Conservation (phyloP, 192 early-diverging fungal species). For the Gonapodya prolifera region DNA sequence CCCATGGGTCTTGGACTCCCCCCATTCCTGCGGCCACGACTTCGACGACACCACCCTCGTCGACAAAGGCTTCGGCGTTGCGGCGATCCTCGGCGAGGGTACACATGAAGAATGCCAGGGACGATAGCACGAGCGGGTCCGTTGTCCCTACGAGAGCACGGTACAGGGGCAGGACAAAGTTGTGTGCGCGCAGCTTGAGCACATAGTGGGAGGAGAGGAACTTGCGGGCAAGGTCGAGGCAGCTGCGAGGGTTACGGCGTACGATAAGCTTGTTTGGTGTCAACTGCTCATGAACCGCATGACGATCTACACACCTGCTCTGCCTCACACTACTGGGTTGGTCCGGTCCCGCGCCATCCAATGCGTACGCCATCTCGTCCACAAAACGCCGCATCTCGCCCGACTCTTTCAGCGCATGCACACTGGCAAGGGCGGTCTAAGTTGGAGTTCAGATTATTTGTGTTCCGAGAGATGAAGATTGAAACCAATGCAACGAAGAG, state of each 20-base stretch:
- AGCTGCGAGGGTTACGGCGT: conserved; percentile 14
- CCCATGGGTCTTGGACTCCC: neutral
- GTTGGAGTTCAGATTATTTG: too few species aligned
- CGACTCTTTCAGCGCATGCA: conserved; percentile 41
- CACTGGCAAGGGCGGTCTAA: conserved; percentile 10
- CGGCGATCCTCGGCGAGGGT: neutral
- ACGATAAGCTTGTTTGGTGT: neutral
- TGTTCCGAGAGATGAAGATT: too few species aligned
- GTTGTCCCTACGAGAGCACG: neutral
- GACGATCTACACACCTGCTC: conserved; percentile 17
- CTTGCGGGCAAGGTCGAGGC: conserved; percentile 34
- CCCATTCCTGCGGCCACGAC: neutral
- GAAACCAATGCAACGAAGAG: neutral
- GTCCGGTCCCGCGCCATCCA: conserved; percentile 30
- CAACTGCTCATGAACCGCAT: neutral
- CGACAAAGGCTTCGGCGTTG: neutral
- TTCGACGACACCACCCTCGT: neutral
- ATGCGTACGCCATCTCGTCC: conserved; percentile 46
- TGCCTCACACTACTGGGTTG: conserved; percentile 28
- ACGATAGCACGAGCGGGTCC: neutral
- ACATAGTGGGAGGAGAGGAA: conserved; percentile 26
- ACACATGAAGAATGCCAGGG: neutral
- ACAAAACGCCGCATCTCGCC: conserved; percentile 39
- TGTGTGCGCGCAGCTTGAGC: conserved; percentile 20
- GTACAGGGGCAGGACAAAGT: conserved; percentile 18